Percentiles rank a stretch among this genome's conserved stretches.
These are phyloP conservation scores for Xylariaceae sp. DNA, from an alignment of 2,329 filamentous ascomycete genomes.

Conservation along the genomic window DNA sequence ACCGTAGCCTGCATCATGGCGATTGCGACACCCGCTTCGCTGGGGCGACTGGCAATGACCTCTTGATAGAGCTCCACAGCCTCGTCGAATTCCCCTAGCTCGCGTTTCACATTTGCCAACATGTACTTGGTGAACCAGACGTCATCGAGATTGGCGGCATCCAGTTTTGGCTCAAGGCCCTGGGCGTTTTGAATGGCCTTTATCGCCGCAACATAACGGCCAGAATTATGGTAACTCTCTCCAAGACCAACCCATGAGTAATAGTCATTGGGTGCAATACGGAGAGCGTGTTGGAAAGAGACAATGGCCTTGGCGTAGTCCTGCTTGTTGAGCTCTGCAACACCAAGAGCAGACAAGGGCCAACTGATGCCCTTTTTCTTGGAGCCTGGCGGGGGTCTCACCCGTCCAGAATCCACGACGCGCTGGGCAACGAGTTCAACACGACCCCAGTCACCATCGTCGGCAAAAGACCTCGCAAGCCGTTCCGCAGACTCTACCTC, in stretches of 20 bases:
- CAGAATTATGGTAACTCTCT: slow-evolving; percentile 95
- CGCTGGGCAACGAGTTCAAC: slow-evolving; percentile 90
- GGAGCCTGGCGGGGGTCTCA: slow-evolving; percentile 84
- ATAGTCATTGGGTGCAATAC: slow-evolving; percentile 82
- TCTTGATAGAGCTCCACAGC: slow-evolving; percentile 74
- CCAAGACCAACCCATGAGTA: slow-evolving; percentile 95
- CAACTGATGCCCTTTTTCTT: slow-evolving; percentile 92
- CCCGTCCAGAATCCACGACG: slow-evolving; percentile 91
- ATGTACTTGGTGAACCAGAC: slow-evolving; percentile 97
- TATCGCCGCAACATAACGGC: slow-evolving; percentile 88
- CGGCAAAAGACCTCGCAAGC: slow-evolving; percentile 80
- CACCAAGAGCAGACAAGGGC: slow-evolving; percentile 91
- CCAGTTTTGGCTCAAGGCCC: slow-evolving; percentile 62
- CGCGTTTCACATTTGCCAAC: slow-evolving; percentile 90
- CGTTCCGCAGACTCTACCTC: slow-evolving; percentile 86
- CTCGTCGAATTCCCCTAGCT: slow-evolving; percentile 85
- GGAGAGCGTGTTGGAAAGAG: slow-evolving; percentile 85
- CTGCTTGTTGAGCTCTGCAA: slow-evolving; percentile 91
- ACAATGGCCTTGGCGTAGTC: slow-evolving; percentile 86
- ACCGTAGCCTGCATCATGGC: slow-evolving; percentile 85
- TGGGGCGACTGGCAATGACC: slow-evolving; percentile 65
- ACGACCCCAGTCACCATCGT: slow-evolving; percentile 91
- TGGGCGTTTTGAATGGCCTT: slow-evolving; percentile 88
- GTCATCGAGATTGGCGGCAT: slow-evolving; percentile 59
- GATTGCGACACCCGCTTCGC: slow-evolving; percentile 83